Conservation (phyloP, 2,329 filamentous ascomycete genomes). For the Xylaria sp. region DNA sequence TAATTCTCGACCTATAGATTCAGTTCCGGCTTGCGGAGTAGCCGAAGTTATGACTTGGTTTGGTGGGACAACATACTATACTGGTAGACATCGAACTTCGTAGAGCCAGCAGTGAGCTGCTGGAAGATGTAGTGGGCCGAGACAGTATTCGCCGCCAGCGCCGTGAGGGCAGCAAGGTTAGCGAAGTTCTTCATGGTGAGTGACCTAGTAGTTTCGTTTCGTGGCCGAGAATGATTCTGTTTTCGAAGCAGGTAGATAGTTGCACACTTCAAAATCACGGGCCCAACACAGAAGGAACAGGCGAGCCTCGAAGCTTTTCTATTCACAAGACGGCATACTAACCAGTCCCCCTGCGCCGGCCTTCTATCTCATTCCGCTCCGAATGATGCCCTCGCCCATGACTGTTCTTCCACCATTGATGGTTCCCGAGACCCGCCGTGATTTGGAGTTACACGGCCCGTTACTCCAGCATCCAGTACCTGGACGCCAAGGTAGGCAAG, state of each 20-base stretch:
- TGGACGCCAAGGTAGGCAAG: conserved; percentile 16
- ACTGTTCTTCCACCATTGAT: conserved; percentile 33
- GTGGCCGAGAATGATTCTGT: neutral
- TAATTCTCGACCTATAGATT: neutral
- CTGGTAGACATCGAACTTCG: conserved; percentile 52
- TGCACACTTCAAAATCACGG: neutral
- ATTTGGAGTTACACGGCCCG: conserved; percentile 35
- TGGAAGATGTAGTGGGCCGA: conserved; percentile 58
- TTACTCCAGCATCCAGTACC: conserved; percentile 26
- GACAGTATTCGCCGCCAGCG: conserved; percentile 50
- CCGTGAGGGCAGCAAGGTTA: conserved; percentile 48
- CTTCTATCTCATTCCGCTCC: conserved; percentile 14
- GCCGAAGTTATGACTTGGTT: neutral
- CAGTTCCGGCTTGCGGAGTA: neutral
- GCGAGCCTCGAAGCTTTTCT: conserved; percentile 29
- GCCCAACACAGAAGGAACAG: neutral
- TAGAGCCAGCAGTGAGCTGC: conserved; percentile 50
- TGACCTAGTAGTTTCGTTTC: neutral
- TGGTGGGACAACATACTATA: conserved; percentile 47
- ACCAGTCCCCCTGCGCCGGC: conserved; percentile 6
- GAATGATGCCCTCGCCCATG: conserved; percentile 13
- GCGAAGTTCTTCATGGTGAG: conserved; percentile 50
- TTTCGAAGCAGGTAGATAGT: conserved; percentile 3
- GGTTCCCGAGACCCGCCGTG: conserved; percentile 15
- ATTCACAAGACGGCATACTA: conserved; percentile 3